These are phyloP conservation scores for Rhodofomes roseus DNA, from an alignment of 1,284 basidiomycete genomes.

Conservation along the genomic window DNA sequence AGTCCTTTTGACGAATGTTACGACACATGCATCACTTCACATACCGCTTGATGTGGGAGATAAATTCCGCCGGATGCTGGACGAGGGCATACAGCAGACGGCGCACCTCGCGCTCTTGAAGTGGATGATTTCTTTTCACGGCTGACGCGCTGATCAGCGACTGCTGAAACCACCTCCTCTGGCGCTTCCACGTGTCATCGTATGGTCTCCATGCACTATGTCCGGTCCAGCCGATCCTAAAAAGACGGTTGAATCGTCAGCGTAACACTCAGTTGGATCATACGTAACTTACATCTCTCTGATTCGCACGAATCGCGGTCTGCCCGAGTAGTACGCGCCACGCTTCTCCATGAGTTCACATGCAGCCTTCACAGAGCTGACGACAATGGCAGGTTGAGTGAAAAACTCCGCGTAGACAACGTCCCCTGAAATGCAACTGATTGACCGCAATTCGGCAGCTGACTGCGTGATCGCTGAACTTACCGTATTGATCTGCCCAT, in stretches of 20 bases:
- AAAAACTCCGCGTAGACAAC: conserved; percentile 34
- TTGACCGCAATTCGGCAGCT: background rate
- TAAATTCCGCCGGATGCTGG: conserved; percentile 20
- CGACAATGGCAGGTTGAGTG: conserved; percentile 31
- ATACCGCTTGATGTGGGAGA: conserved; percentile 22
- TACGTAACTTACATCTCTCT: conserved; percentile 22
- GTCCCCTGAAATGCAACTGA: conserved; percentile 22
- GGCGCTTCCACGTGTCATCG: conserved; percentile 26
- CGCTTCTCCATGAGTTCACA: conserved; percentile 38
- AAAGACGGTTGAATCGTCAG: background rate
- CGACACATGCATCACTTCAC: background rate
- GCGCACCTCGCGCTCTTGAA: conserved; percentile 25
- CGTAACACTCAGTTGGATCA: background rate
- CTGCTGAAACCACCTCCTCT: conserved; percentile 27
- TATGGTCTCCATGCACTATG: conserved; percentile 20
- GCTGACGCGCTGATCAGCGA: conserved; percentile 20
- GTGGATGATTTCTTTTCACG: conserved; percentile 18
- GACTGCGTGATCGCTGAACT: too few species aligned
- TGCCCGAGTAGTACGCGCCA: conserved; percentile 37
- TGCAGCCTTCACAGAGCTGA: conserved; percentile 33
- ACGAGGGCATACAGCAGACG: conserved; percentile 20
- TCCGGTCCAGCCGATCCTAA: conserved; percentile 1
- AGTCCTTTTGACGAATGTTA: background rate
- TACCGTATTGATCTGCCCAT: conserved; percentile 17
- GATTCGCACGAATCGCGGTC: conserved; percentile 28